Evolutionary conservation across 2,329 filamentous ascomycete species (phyloP).

Genomic region (Salinomyces thailandicus): DNA sequence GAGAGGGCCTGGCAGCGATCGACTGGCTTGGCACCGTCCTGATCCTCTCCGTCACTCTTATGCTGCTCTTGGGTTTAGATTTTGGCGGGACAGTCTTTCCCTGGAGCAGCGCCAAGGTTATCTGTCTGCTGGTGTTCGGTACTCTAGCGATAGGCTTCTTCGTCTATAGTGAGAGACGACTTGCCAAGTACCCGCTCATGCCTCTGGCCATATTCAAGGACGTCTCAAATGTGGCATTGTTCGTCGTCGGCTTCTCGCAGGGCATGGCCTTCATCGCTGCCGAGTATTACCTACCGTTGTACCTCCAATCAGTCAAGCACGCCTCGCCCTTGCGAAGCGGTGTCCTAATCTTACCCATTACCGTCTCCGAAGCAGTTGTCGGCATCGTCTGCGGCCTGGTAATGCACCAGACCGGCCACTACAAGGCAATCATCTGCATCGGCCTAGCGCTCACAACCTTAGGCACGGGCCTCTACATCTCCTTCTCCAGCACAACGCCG

Average conservation of each 20-base stretch:
- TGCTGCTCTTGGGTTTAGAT: slow-evolving; percentile 44
- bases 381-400: slow-evolving; percentile 39
- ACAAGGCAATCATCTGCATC: slow-evolving; percentile 36
- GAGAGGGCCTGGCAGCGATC: slow-evolving; percentile 40
- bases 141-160: slow-evolving; percentile 41
- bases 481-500: slow-evolving; percentile 28
- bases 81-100: slow-evolving; percentile 45
- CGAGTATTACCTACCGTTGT: slow-evolving; percentile 63
- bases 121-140: slow-evolving; percentile 45
- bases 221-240: slow-evolving; percentile 46
- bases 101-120: slow-evolving; percentile 46
- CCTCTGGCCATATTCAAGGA: slow-evolving; percentile 52
- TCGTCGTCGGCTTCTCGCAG: slow-evolving; percentile 41
- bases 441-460: slow-evolving; percentile 34
- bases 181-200: slow-evolving; percentile 59
- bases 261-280: slow-evolving; percentile 50
- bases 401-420: slow-evolving; percentile 42
- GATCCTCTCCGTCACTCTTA: slow-evolving; percentile 41
- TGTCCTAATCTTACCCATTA: slow-evolving; percentile 53
- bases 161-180: slow-evolving; percentile 50
- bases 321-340: slow-evolving; percentile 51
- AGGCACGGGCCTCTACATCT: slow-evolving; percentile 40
- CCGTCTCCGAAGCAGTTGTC: slow-evolving; percentile 32
- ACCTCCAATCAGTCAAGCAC: slow-evolving; percentile 58
- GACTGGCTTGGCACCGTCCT: slow-evolving; percentile 46